Percentiles rank a stretch among this genome's conserved stretches.
phyloP scores from a whole-genome alignment of 2,329 filamentous ascomycete species.

The Ceratocystiopsis brevicomis region DNA sequence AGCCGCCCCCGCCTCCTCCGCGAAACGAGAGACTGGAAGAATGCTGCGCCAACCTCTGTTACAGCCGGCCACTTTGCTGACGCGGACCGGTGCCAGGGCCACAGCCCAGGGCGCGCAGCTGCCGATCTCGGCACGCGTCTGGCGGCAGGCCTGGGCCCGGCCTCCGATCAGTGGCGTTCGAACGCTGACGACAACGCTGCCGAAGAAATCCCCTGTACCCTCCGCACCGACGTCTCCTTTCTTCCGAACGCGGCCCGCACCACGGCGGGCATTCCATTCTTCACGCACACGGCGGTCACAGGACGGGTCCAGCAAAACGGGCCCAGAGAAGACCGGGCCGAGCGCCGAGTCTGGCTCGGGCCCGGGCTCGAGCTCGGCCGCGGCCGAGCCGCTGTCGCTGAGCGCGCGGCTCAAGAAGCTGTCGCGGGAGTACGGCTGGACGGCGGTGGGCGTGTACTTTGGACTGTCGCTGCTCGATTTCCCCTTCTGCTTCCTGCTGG shows the following conservation, averaged over 20 bases:
- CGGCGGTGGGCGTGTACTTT: constrained; percentile 80
- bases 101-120: no score
- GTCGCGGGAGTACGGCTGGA: constrained; percentile 85
- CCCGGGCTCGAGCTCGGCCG: neutral
- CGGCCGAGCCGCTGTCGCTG: constrained; percentile 28
- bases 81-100: no score
- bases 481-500: constrained; percentile 83
- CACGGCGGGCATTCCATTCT: constrained; percentile 14
- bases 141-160: no score
- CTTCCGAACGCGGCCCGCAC: neutral
- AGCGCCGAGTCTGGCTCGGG: neutral
- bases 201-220: neutral
- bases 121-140: no score
- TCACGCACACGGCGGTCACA: constrained; percentile 12
- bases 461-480: constrained; percentile 72
- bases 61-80: no score
- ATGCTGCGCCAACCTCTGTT: no score
- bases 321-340: neutral
- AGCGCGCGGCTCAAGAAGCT: constrained; percentile 63
- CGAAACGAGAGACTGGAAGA: no score
- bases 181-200: neutral
- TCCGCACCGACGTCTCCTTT: neutral
- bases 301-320: constrained; percentile 4
- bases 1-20: no score
- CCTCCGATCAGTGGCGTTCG: no score